phyloP scores from a whole-genome alignment of 306 rosid species.

The Oxytropis ochrocephala region DNA sequence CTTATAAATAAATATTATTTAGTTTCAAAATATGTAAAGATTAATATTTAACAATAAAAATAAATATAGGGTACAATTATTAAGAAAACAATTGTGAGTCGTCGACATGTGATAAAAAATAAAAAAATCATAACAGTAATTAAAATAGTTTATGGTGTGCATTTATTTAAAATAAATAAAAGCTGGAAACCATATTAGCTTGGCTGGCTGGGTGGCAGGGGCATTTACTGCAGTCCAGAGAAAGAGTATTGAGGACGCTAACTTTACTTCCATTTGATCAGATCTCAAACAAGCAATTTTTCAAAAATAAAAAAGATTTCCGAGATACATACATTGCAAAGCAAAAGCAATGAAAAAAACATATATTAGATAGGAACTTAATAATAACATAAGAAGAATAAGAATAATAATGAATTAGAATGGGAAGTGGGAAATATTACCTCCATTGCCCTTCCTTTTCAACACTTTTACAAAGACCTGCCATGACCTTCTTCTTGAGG shows the following conservation, averaged over 20 bases:
- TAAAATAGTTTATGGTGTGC: background rate
- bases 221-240: conserved; percentile 41
- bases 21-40: no score
- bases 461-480: conserved; percentile 69
- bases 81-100: no score
- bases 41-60: no score
- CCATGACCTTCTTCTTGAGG: conserved; percentile 88
- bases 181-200: conserved; percentile 29
- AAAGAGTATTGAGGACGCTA: background rate
- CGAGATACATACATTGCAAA: no score
- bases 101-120: no score
- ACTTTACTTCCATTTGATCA: conserved; percentile 15
- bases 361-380: no score
- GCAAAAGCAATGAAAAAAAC: conserved; percentile 26
- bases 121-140: background rate
- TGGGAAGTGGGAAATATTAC: conserved; percentile 21
- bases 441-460: conserved; percentile 96
- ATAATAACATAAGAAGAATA: no score
- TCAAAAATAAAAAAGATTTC: no score
- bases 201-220: background rate
- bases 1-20: no score
- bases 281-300: conserved; percentile 17
- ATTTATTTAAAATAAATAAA: background rate
- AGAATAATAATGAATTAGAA: background rate
- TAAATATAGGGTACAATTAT: no score